A percentile compares a stretch with the other conserved stretches of the same genome.
Evolutionary conservation across 75 land plant genomes (phyloP).

Genomic region (Isoetes taiwanensis): DNA sequence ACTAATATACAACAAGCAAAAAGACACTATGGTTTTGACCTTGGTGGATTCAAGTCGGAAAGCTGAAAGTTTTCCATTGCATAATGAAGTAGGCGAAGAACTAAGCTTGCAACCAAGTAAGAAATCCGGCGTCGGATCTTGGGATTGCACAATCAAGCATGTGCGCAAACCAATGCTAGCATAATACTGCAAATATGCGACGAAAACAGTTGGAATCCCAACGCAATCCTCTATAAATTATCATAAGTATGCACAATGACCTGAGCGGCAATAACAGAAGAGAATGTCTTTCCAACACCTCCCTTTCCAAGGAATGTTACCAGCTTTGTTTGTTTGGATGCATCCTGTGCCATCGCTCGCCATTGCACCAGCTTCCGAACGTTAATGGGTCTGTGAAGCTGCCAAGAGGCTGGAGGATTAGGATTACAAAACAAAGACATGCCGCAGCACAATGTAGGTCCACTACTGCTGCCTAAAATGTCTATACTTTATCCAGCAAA

Average conservation of each 20-base stretch:
- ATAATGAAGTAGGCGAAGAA: slow-evolving; percentile 25
- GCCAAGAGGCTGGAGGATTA: no score
- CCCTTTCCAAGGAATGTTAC: slow-evolving; percentile 90
- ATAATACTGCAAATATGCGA: slow-evolving; percentile 80
- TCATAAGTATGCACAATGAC: no score
- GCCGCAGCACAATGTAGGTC: no score
- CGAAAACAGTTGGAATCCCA: no score
- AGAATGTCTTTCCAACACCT: slow-evolving; percentile 79
- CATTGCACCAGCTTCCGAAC: not conserved
- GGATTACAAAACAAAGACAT: no score
- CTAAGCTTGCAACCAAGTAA: slow-evolving; percentile 61
- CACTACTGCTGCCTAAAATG: no score
- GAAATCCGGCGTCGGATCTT: slow-evolving; percentile 68
- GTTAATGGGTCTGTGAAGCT: no score
- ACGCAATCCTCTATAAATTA: no score
- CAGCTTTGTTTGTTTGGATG: slow-evolving; percentile 31
- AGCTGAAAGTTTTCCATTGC: slow-evolving; percentile 41
- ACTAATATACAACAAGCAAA: not conserved
- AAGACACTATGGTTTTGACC: slow-evolving; percentile 18
- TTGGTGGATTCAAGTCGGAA: slow-evolving; percentile 73
- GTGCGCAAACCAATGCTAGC: slow-evolving; percentile 61
- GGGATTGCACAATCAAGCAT: slow-evolving; percentile 71
- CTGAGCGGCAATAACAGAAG: slow-evolving; percentile 79
- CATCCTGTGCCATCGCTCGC: slow-evolving; percentile 4
- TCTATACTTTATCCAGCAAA: no score